Evolutionary conservation across 208 protist species (phyloP), one percentile per base, ranked within the genome.

Genomic region (Leishmania turanica): DNA sequence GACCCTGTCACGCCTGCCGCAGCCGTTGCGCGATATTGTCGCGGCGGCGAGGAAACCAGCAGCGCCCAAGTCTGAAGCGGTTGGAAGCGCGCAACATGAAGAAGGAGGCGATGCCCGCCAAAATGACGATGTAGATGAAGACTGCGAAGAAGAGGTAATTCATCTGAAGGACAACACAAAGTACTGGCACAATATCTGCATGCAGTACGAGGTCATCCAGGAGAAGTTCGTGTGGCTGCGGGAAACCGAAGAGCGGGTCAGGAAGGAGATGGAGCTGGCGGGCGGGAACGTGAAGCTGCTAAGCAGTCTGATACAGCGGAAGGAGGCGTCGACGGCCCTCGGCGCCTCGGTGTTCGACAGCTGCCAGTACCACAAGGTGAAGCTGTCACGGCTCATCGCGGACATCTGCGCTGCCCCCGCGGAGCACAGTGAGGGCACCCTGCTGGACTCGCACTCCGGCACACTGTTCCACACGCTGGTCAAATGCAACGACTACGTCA

Each of bases 361-460:
- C 84, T 94, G 90, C 82, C 86, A 82, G 68, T 96, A 94, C 70
- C 88, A 94, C 80, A 91, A 93, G 75, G 84, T 84, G 54, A 94
- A 92, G 81, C 83, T 96, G 7, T 82, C 78, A 21, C 86, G 85
- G 17, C 74, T 92, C 11, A 79, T 92, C 37, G 90, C 72, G 1
- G 79, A 86, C 45, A 49, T 92, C 65, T 77, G 80, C 47, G 74
- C 77, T 21, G 78, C 87, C 37, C 78, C 82, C 9, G 74, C 77
- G 11, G 84, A 90, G 64, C 80, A 83, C n/a, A 83, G 88, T 0
- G 51, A 58, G 0, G 87, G 87, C 11, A 92, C 85, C 68, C 17
- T 65, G 56, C 86, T 96, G 1, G 87, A 89, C 78, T 49, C 54
- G 11, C 42, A 34, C 37, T 78, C 72, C 1, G 80, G 70, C 31